Conservation (phyloP, 176 grass and related monocot species). For the barley (Hordeum vulgare) region MorexV3_pseudomolecules_assembly NC_058519.1:625812445-625812944, state of each 20-base stretch:
- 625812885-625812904: constrained; percentile 56
- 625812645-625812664: constrained; percentile 87
- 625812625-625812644: constrained; percentile 98
- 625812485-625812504: background rate
- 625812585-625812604: constrained; percentile 96
- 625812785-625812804: background rate
- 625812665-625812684: constrained; percentile 23
- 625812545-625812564: constrained; percentile 94
- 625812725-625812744: constrained; percentile 2
- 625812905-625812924: background rate
- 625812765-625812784: background rate
- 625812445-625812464: background rate
- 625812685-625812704: background rate
- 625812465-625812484: background rate
- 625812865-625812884: constrained; percentile 99
- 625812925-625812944: background rate
- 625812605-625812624: constrained; percentile 94
- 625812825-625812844: constrained; percentile 99
- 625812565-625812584: constrained; percentile 72
- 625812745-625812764: background rate
- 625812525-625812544: constrained; percentile 80
- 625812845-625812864: constrained; percentile 87
- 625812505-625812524: constrained; percentile 1
- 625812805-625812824: constrained; percentile 91
- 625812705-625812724: constrained; percentile 1